These are phyloP conservation scores for Pterula multifida DNA, from an alignment of 1,284 basidiomycete species.

Conservation along the genomic window DNA sequence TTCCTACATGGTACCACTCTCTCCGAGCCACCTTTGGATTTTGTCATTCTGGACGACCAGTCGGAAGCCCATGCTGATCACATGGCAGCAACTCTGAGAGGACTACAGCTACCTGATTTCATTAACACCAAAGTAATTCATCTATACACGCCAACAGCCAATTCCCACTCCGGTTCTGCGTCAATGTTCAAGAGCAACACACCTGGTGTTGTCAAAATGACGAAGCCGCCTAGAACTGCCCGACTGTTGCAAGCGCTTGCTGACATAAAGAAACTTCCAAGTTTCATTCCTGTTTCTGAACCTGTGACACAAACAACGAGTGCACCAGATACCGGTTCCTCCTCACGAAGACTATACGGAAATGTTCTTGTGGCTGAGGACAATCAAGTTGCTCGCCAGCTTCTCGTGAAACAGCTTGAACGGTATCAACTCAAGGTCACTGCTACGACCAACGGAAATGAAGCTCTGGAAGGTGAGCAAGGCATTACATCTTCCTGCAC, in stretches of 20 bases:
- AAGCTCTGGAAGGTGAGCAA: conserved; percentile 41
- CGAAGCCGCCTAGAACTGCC: conserved; percentile 51
- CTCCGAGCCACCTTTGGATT: conserved; percentile 33
- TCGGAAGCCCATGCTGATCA: conserved; percentile 44
- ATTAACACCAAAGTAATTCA: conserved; percentile 52
- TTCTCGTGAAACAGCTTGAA: conserved; percentile 54
- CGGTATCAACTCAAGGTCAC: conserved; percentile 44
- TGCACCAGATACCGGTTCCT: conserved; percentile 9
- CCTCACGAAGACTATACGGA: conserved; percentile 44
- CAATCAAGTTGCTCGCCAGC: conserved; percentile 13
- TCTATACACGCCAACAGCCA: conserved; percentile 55
- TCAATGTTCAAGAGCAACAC: conserved; percentile 36
- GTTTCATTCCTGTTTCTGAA: conserved; percentile 9
- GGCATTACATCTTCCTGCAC: neutral
- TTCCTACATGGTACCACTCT: conserved; percentile 22
- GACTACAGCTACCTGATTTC: conserved; percentile 25
- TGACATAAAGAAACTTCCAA: conserved; percentile 41
- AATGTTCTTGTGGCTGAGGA: conserved; percentile 56
- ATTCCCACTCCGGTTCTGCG: conserved; percentile 34
- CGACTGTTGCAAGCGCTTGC: conserved; percentile 52
- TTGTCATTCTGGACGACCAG: conserved; percentile 55
- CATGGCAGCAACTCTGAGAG: conserved; percentile 33
- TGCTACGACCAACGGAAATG: conserved; percentile 54
- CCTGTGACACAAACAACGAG: neutral
- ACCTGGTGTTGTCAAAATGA: conserved; percentile 52